These are phyloP conservation scores for Peniophora sp. DNA, from an alignment of 1,284 basidiomycete species.

Conservation along the genomic window DNA sequence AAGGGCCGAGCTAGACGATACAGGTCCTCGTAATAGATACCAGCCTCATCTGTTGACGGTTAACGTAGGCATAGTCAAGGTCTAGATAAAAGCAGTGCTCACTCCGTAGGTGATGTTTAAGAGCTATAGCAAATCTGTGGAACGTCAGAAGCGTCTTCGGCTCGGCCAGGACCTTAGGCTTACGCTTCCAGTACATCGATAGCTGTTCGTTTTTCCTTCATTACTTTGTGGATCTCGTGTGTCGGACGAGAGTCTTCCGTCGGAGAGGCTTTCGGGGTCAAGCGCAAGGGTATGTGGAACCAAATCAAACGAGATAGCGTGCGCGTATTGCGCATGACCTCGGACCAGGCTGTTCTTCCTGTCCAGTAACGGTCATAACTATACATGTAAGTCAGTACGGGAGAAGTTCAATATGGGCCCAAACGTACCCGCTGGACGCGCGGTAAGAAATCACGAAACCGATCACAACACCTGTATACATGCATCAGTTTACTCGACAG, in stretches of 20 bases:
- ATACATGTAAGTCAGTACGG: conserved; percentile 1
- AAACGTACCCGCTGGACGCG: conserved; percentile 43
- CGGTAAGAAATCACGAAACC: conserved; percentile 67
- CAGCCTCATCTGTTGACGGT: conserved; percentile 32
- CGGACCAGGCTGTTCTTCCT: conserved; percentile 53
- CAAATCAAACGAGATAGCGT: conserved; percentile 48
- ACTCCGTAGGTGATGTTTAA: conserved; percentile 64
- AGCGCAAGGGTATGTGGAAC: conserved; percentile 51
- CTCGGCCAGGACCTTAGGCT: neutral
- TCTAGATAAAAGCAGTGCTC: no score
- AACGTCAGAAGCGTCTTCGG: neutral
- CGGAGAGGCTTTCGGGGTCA: conserved; percentile 26
- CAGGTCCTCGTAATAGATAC: conserved; percentile 54
- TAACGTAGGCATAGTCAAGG: no score
- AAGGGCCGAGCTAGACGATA: conserved; percentile 39
- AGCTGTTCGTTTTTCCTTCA: conserved; percentile 54
- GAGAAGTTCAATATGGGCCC: neutral
- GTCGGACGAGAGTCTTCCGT: conserved; percentile 23
- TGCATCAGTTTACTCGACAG: neutral
- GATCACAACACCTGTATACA: conserved; percentile 50
- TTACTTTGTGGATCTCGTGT: conserved; percentile 38
- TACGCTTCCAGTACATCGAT: conserved; percentile 53
- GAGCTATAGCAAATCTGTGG: conserved; percentile 41
- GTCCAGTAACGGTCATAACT: conserved; percentile 59
- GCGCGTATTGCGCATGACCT: conserved; percentile 43